Conservation (phyloP, 805 yeast species). For the Candida chilensis region DNA sequence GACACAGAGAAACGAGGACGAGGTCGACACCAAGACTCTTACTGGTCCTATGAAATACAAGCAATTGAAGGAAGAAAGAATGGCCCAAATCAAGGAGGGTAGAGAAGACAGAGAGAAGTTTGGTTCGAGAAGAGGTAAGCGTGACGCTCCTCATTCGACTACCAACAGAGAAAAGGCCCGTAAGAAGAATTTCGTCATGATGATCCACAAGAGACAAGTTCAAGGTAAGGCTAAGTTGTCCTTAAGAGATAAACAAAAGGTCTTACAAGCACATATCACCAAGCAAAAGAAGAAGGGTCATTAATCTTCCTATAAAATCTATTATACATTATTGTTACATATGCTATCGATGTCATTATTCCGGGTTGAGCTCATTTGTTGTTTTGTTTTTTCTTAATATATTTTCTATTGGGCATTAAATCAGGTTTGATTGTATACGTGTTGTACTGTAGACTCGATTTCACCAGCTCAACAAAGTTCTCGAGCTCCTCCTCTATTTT, state of each 20-base stretch:
- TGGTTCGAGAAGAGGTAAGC: conserved; percentile 80
- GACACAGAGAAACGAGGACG: conserved; percentile 59
- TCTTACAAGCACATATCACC: conserved; percentile 74
- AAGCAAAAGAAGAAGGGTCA: conserved; percentile 87
- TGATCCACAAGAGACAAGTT: conserved; percentile 90
- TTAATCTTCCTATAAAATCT: too few species aligned
- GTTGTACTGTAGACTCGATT: too few species aligned
- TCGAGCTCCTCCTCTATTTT: too few species aligned
- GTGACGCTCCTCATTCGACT: conserved; percentile 72
- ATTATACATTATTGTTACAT: too few species aligned
- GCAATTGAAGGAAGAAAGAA: conserved; percentile 82
- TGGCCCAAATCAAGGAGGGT: conserved; percentile 83
- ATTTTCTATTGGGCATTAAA: too few species aligned
- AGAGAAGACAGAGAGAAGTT: conserved; percentile 87
- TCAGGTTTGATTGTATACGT: too few species aligned
- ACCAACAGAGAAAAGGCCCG: conserved; percentile 95
- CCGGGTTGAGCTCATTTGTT: too few species aligned
- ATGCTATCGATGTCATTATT: too few species aligned
- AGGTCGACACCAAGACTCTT: conserved; percentile 70
- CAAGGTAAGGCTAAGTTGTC: conserved; percentile 91
- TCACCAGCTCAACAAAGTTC: too few species aligned
- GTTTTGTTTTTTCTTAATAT: too few species aligned
- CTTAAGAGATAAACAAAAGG: conserved; percentile 82
- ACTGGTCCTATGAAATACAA: conserved; percentile 77
- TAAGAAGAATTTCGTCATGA: conserved; percentile 98